Evolutionary conservation across 805 yeast species (phyloP).

Genomic region (Metschnikowia drakensbergensis): DNA sequence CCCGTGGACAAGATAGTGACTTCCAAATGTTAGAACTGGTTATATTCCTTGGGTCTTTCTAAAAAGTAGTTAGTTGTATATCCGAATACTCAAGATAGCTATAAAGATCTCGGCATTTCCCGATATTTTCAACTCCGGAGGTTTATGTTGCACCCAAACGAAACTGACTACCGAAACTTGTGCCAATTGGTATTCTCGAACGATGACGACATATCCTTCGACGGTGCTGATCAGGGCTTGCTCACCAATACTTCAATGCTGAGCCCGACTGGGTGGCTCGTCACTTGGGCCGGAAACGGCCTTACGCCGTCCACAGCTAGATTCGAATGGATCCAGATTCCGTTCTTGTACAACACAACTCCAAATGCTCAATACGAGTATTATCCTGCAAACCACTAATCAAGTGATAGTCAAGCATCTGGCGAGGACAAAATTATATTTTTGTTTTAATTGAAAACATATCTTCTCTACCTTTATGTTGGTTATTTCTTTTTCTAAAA

Average conservation of each 20-base stretch:
- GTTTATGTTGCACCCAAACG: constrained; percentile 16
- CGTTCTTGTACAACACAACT: constrained; percentile 85
- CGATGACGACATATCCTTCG: constrained; percentile 44
- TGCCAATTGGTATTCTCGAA: constrained; percentile 20
- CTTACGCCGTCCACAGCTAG: neutral
- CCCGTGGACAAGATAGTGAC: constrained; percentile 17
- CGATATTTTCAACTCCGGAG: constrained; percentile 21
- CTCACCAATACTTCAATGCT: constrained; percentile 62
- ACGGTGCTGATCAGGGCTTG: constrained; percentile 92
- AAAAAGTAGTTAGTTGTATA: too few relatives aligned
- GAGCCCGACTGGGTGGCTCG: constrained; percentile 39
- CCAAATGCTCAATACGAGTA: constrained; percentile 60
- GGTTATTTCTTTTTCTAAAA: neutral
- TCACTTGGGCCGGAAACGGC: constrained; percentile 8
- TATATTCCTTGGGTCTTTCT: too few relatives aligned
- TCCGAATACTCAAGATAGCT: too few relatives aligned
- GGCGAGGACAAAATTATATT: neutral
- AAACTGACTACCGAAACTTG: constrained; percentile 26
- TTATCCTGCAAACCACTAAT: constrained; percentile 55
- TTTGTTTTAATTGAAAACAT: too few relatives aligned
- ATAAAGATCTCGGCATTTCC: constrained; percentile 16
- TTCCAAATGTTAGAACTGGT: constrained; percentile 3
- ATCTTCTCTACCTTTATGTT: too few relatives aligned
- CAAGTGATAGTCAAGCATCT: neutral
- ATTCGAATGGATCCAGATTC: constrained; percentile 62